Percentiles rank a stretch among this genome's conserved stretches.
Evolutionary conservation across 768 basidiomycete species (phyloP).

Genomic region (Epithele typhae): DNA sequence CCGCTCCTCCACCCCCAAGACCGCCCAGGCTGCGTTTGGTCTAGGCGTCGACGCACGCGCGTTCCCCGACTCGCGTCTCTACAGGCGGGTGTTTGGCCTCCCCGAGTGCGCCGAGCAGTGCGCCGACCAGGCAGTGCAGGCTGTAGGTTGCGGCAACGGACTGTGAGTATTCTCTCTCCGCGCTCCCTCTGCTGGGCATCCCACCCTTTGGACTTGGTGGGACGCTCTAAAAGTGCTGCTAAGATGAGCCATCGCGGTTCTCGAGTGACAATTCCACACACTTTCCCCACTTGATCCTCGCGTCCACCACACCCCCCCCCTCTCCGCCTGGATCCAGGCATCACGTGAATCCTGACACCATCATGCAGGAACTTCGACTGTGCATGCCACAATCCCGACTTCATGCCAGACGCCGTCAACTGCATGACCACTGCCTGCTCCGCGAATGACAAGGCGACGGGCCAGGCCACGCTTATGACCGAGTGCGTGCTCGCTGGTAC

Average conservation of each 20-base stretch:
- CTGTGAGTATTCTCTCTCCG: constrained; percentile 16
- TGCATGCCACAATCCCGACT: constrained; percentile 11
- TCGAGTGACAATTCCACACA: too few relatives aligned
- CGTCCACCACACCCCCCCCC: too few relatives aligned
- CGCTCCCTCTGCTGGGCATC: too few relatives aligned
- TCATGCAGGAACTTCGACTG: constrained; percentile 11
- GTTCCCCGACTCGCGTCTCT: background rate
- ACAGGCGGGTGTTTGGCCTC: constrained; percentile 1
- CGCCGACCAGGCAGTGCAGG: constrained; percentile 1
- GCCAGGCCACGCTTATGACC: constrained; percentile 6
- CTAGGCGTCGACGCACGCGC: constrained; percentile 13
- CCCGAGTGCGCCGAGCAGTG: constrained; percentile 6
- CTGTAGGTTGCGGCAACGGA: constrained; percentile 6
- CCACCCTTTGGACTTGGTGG: too few relatives aligned
- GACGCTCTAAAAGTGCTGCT: too few relatives aligned
- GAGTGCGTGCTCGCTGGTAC: constrained; percentile 6
- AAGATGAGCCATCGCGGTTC: too few relatives aligned
- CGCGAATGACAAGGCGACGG: constrained; percentile 6
- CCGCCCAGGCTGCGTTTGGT: constrained; percentile 1
- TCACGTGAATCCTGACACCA: too few relatives aligned
- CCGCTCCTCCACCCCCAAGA: background rate
- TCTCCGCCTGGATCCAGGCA: too few relatives aligned
- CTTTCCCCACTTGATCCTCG: too few relatives aligned
- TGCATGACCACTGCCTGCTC: constrained; percentile 15
- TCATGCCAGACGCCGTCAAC: constrained; percentile 12